phyloP scores from a whole-genome alignment of 495 filamentous ascomycete genomes.

The Pseudevernia furfuracea region DNA sequence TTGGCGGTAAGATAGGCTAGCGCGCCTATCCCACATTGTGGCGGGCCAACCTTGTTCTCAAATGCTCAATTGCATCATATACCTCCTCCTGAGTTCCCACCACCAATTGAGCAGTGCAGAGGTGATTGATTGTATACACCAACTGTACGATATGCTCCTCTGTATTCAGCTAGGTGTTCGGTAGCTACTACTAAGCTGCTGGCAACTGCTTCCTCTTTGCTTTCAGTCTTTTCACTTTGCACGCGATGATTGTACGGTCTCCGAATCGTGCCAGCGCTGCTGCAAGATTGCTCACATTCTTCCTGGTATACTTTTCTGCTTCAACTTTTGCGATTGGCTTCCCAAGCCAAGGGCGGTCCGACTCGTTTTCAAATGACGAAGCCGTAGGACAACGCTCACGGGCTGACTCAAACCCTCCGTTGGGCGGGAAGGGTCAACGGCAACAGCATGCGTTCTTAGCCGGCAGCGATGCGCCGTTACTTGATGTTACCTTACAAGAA shows the following conservation, averaged over 20 bases:
- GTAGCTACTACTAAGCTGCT: neutral
- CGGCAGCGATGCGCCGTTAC: neutral
- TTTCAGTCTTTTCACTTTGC: neutral
- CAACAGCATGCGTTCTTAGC: neutral
- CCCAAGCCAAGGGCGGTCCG: no score
- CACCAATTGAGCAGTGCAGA: neutral
- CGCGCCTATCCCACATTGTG: neutral
- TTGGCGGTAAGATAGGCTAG: neutral
- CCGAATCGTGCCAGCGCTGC: neutral
- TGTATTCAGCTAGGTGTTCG: neutral
- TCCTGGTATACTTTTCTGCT: neutral
- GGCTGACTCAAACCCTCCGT: neutral
- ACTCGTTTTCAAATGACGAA: neutral
- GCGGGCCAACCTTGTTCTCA: neutral
- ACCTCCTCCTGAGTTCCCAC: neutral
- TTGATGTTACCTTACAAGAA: neutral
- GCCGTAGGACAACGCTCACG: neutral
- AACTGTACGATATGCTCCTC: neutral
- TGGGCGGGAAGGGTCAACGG: neutral
- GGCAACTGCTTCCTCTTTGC: conserved; percentile 1
- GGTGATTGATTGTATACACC: neutral
- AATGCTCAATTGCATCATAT: conserved; percentile 7
- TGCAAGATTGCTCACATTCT: neutral
- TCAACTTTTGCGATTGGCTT: neutral
- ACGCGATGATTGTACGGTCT: conserved; percentile 7